phyloP scores from a whole-genome alignment of 768 basidiomycete species.

The Collybiopsis luxurians region DNA sequence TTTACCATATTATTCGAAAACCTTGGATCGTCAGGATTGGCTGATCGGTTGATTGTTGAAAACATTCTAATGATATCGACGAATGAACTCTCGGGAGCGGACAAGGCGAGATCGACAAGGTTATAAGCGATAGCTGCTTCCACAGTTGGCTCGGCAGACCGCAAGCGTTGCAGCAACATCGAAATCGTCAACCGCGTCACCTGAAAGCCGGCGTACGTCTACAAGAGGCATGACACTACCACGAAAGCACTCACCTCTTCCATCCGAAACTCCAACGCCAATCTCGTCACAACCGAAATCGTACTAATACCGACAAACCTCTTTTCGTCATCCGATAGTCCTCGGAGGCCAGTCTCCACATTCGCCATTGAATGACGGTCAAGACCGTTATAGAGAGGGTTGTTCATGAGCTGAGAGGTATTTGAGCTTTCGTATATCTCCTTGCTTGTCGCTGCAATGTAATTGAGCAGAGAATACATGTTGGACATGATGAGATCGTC shows the following conservation, averaged over 20 bases:
- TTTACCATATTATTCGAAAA: constrained; percentile 86
- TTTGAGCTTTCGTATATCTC: constrained; percentile 57
- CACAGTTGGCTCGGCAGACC: constrained; percentile 80
- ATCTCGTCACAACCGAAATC: constrained; percentile 84
- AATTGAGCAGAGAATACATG: constrained; percentile 95
- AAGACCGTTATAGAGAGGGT: constrained; percentile 37
- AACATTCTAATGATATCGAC: constrained; percentile 82
- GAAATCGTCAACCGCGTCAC: constrained; percentile 86
- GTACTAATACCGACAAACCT: constrained; percentile 85
- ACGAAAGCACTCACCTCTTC: constrained; percentile 77
- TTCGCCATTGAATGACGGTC: constrained; percentile 55
- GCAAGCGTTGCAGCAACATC: constrained; percentile 86
- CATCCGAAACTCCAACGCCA: constrained; percentile 82
- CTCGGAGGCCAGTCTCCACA: constrained; percentile 60
- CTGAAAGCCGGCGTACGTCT: constrained; percentile 39
- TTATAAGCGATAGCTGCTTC: constrained; percentile 93
- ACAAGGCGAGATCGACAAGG: constrained; percentile 84
- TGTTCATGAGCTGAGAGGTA: constrained; percentile 38
- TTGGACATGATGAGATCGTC: constrained; percentile 92
- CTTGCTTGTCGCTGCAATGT: constrained; percentile 82
- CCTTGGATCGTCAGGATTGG: constrained; percentile 86
- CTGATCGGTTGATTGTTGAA: constrained; percentile 78
- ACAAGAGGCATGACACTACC: too few species aligned
- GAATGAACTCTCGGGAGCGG: constrained; percentile 74
- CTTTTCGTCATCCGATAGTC: constrained; percentile 81